Evolutionary conservation across 2,329 filamentous ascomycete species (phyloP), one percentile per base, ranked within the genome.

Genomic region (Aureobasidium lini): DNA sequence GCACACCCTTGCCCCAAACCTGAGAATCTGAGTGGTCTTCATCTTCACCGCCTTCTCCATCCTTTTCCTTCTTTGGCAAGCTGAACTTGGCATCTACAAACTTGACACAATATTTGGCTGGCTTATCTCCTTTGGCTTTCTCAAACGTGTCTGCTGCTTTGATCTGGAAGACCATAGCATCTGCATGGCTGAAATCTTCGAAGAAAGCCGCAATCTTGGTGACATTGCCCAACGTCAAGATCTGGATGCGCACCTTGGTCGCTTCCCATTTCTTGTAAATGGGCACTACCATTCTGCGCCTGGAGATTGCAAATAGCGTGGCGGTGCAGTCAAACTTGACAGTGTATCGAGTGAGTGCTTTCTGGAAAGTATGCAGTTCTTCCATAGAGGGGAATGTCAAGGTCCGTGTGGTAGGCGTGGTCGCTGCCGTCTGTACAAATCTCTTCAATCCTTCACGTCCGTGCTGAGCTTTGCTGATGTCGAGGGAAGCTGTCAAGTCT

Each of bases 181-280:
- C 85, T 3, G 91, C 90, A 67, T 95, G 89, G 44, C 83, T 84
- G 72, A 95, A 96, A 61, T 92, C 88, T 64, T 90, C 86, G 71
- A 96, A 94, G 75, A 95, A 96, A 3, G 86, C 90, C 23, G 95
- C 76, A 32, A 96, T 76, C 71, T 95, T 90, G 23, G 88, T 74
- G 13, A 88, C 82, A 67, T 85, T 88, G 63, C 91, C 88, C 64
- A 87, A 86, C 29, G 80, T 37, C 8, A 96, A 84, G 39, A 96
- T 79, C 70, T 96, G 91, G 7, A 96, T 78, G 37, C 92, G 84
- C 8, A 89, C 89, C 39, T 81, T 81, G n/a, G 81, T 84, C 2
- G 91, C 89, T 69, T 95, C 90, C 89, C 90, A 95, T 72, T 94
- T 94, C 75, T 96, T 95, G 76, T 95, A 89, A 64, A 96, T 93